Evolutionary conservation across 345 rosid genomes (phyloP).

Genomic region (Erysimum cheiranthoides): DNA sequence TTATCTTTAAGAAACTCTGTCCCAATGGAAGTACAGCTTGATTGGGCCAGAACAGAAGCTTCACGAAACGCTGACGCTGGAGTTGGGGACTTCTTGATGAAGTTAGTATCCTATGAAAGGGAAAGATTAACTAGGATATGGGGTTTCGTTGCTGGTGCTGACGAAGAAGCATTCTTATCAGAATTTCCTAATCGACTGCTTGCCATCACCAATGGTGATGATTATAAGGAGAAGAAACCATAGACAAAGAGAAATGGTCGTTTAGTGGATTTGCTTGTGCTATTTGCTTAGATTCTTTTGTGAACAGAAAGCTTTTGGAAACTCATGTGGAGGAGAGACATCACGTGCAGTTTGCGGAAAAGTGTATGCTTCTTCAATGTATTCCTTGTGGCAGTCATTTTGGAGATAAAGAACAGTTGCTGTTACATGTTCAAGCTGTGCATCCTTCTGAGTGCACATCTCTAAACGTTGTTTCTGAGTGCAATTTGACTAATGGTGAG

Average conservation of each 20-base stretch:
- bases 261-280: slow-evolving; percentile 94
- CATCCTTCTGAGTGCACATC: slow-evolving; percentile 68
- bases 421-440: slow-evolving; percentile 73
- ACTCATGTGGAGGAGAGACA: slow-evolving; percentile 95
- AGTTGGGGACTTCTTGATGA: slow-evolving; percentile 73
- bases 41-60: slow-evolving; percentile 97
- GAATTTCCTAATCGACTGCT: slow-evolving; percentile 55
- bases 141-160: slow-evolving; percentile 57
- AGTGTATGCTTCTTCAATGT: slow-evolving; percentile 97
- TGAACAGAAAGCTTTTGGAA: slow-evolving; percentile 72
- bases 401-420: slow-evolving; percentile 82
- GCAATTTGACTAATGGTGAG: slow-evolving; percentile 35
- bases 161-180: slow-evolving; percentile 48
- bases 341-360: slow-evolving; percentile 86
- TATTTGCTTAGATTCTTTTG: slow-evolving; percentile 93
- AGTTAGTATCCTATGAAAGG: slow-evolving; percentile 77
- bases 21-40: slow-evolving; percentile 87
- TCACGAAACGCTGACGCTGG: slow-evolving; percentile 55
- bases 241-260: slow-evolving; percentile 80
- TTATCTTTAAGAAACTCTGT: slow-evolving; percentile 89
- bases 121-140: slow-evolving; percentile 72
- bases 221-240: slow-evolving; percentile 48
- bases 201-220: slow-evolving; percentile 53
- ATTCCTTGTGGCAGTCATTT: slow-evolving; percentile 91
- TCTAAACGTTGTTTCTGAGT: slow-evolving; percentile 51